Evolutionary conservation across 1,139 yeast species (phyloP), one percentile per base, ranked within the genome.

Genomic region (Ashbya aceris): DNA sequence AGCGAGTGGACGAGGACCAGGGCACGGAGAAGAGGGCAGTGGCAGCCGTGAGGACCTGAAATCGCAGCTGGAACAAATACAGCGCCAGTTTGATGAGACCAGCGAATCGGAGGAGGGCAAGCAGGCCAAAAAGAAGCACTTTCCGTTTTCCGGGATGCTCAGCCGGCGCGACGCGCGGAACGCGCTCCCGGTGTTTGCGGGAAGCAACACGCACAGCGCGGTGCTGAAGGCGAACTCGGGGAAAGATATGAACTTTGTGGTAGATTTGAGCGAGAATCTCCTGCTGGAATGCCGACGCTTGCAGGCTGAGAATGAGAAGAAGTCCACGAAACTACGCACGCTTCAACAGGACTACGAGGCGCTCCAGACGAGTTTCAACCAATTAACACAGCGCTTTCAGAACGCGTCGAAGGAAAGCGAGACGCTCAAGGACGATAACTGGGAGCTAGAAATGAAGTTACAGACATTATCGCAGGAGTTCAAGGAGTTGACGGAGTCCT

Each of bases 201-300:
- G 47, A 13, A 51, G 54, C 40, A 42, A 42, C 40, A 50, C 46
- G 42, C 55, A 49, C 46, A 60, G 27, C 45, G 61, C 43, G 38
- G 54, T 34, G 20, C 50, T 36, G 32, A 46, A 43, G 13, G 49
- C 45, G 46, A 57, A 50, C 48, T 52, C 45, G 17, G 59, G 61
- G 26, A 76, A 78, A 52, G 91, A 85, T 50, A 77, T 84, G 67
- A 77, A 80, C 52, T 86, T 86, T 60, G 85, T 84, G 4, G 83
- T 87, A 42, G 93, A 86, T 1, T 66, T 87, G 48, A 83, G 93
- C 61, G 95, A 86, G 55, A 82, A 80, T 42, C 67, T 87, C 46
- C 69, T 87, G 27, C 68, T 74, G 26, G 94, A 87, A 63, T 85
- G 95, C 55, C 74, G 96, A 50, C 70, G 82, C 47, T 69, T 86